These are phyloP conservation scores for Nicotiana noctiflora DNA, from an alignment of 257 asterid species.

Conservation along the genomic window DNA sequence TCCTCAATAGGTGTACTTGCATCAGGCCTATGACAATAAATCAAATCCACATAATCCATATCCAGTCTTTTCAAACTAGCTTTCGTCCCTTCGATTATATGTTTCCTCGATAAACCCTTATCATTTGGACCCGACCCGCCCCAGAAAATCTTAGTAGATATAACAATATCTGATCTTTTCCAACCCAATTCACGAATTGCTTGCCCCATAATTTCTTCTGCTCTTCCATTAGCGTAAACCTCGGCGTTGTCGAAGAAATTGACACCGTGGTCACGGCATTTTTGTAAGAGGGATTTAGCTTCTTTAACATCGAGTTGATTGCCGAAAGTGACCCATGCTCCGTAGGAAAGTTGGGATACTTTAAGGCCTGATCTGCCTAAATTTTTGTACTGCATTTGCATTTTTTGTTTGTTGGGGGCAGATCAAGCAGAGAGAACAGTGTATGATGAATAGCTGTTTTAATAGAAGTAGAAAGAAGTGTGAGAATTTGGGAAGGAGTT, in stretches of 20 bases:
- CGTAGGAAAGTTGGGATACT: conserved; percentile 87
- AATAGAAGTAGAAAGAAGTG: not conserved
- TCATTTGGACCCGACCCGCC: conserved; percentile 97
- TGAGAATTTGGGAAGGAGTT: not conserved
- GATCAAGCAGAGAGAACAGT: not conserved
- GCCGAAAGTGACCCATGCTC: conserved; percentile 98
- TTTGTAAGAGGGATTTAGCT: conserved; percentile 84
- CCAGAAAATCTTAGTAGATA: conserved; percentile 98
- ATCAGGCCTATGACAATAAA: conserved; percentile 88
- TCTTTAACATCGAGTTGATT: conserved; percentile 94
- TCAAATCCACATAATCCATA: conserved; percentile 83
- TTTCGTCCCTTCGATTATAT: conserved; percentile 78
- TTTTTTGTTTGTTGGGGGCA: not conserved
- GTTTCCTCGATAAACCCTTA: conserved; percentile 89
- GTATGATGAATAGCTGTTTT: not conserved
- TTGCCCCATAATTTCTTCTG: conserved; percentile 98
- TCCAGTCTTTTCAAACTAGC: conserved; percentile 68
- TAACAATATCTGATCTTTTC: conserved; percentile 83
- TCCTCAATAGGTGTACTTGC: conserved; percentile 79
- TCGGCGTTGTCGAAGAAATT: conserved; percentile 97
- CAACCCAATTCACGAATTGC: conserved; percentile 94
- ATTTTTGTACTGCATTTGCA: conserved; percentile 77
- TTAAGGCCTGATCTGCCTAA: conserved; percentile 91
- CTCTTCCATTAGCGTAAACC: conserved; percentile 96
- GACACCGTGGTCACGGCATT: conserved; percentile 89